These are phyloP conservation scores for Pseudozyma sp. DNA, from an alignment of 1,284 basidiomycete genomes.

Conservation along the genomic window DNA sequence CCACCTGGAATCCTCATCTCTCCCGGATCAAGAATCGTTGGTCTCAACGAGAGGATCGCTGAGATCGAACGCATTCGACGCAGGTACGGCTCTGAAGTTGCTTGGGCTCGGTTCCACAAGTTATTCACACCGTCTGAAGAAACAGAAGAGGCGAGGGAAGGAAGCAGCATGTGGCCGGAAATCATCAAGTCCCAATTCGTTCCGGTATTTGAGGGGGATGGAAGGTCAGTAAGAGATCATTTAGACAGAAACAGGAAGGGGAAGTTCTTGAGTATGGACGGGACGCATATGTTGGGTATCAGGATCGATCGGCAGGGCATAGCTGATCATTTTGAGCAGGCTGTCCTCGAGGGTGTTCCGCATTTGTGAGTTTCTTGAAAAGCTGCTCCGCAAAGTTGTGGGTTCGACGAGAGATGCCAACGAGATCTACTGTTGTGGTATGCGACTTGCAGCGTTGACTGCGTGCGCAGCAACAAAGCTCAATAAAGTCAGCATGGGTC, in stretches of 20 bases:
- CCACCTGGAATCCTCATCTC: neutral
- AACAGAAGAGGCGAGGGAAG: neutral
- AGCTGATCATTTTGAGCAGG: constrained; percentile 13
- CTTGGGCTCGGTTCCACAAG: constrained; percentile 21
- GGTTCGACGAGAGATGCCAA: too few species aligned
- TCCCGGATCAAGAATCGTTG: constrained; percentile 3
- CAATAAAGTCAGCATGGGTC: too few species aligned
- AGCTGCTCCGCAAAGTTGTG: too few species aligned
- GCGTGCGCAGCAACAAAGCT: too few species aligned
- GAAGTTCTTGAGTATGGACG: constrained; percentile 24
- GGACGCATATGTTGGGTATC: constrained; percentile 9
- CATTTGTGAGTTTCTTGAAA: too few species aligned
- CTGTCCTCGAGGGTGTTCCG: neutral
- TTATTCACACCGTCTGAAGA: constrained; percentile 6
- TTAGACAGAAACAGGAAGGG: constrained; percentile 10
- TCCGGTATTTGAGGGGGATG: neutral
- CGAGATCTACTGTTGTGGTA: too few species aligned
- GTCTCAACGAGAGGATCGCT: constrained; percentile 10
- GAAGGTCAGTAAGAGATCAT: neutral
- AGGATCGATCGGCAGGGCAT: constrained; percentile 5
- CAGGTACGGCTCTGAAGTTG: constrained; percentile 7
- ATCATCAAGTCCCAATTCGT: constrained; percentile 6
- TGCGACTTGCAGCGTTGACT: too few species aligned
- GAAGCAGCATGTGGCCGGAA: constrained; percentile 13
- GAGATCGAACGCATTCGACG: constrained; percentile 16